Conservation (phyloP, 345 rosid genomes). For the Iberis pinnata region DNA sequence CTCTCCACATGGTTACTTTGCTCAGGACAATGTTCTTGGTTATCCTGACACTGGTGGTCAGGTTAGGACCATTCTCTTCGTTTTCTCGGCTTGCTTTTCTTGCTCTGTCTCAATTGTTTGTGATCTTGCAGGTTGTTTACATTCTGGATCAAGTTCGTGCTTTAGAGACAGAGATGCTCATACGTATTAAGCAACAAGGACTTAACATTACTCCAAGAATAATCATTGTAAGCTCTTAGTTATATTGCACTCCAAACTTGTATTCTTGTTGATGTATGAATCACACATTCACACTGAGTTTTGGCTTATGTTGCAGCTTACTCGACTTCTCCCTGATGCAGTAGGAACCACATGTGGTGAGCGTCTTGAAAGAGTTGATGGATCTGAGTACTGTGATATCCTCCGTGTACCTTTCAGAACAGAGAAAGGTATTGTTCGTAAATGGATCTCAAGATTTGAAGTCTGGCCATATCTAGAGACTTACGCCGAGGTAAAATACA, state of each 20-base stretch:
- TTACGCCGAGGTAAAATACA: conserved; percentile 54
- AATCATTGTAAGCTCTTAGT: conserved; percentile 50
- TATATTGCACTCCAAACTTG: background rate
- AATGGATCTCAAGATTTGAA: conserved; percentile 86
- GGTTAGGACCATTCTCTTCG: conserved; percentile 26
- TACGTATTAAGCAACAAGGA: conserved; percentile 73
- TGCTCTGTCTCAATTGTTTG: background rate
- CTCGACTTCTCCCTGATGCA: conserved; percentile 81
- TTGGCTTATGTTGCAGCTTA: conserved; percentile 36
- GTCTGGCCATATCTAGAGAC: conserved; percentile 93
- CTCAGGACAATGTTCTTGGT: conserved; percentile 87
- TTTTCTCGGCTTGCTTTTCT: background rate
- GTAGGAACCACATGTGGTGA: conserved; percentile 85
- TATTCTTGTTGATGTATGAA: background rate
- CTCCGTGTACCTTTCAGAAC: conserved; percentile 75
- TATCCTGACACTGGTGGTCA: conserved; percentile 97
- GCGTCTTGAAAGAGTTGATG: conserved; percentile 74
- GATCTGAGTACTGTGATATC: conserved; percentile 66
- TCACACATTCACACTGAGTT: background rate
- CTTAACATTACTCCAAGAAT: conserved; percentile 76
- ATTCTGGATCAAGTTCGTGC: conserved; percentile 96
- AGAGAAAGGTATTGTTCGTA: conserved; percentile 62
- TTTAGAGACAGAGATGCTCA: conserved; percentile 74
- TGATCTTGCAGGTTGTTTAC: conserved; percentile 59
- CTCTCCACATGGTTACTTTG: conserved; percentile 90